phyloP scores from a whole-genome alignment of 2,329 filamentous ascomycete species.

The Aspergillus phoenicis region DNA sequence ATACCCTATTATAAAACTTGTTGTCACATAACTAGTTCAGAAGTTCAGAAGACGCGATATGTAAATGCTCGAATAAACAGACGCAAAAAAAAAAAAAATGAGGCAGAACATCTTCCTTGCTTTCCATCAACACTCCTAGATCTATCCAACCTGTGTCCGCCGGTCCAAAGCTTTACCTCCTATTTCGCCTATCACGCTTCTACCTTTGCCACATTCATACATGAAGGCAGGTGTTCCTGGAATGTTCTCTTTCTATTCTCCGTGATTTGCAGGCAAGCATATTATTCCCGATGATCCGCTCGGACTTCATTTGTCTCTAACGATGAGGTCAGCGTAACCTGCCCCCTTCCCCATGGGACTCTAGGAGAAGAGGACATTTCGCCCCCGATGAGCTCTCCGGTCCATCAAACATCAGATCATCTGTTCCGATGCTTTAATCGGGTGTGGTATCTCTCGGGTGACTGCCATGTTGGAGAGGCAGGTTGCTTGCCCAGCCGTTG shows the following conservation, averaged over 20 bases:
- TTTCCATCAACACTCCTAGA: not conserved
- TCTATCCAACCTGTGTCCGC: not conserved
- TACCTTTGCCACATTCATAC: too few species aligned
- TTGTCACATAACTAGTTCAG: conserved; percentile 9
- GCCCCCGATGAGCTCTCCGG: not conserved
- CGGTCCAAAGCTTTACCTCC: not conserved
- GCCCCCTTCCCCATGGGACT: not conserved
- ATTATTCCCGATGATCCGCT: too few species aligned
- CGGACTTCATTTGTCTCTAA: too few species aligned
- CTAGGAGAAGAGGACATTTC: not conserved
- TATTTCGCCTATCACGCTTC: not conserved
- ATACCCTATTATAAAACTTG: conserved; percentile 9
- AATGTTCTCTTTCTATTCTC: not conserved
- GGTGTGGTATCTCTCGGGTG: not conserved
- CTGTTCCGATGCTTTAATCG: not conserved
- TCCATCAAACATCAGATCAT: too few species aligned
- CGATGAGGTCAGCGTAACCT: not conserved
- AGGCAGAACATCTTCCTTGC: not conserved
- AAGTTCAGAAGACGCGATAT: conserved; percentile 7
- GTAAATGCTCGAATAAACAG: conserved; percentile 7
- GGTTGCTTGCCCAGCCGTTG: not conserved
- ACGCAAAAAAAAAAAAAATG: conserved; percentile 1
- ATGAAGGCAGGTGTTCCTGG: not conserved
- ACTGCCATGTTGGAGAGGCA: not conserved
- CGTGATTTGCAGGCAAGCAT: not conserved